Percentiles rank a stretch among this genome's conserved stretches.
Evolutionary conservation across 2,329 filamentous ascomycete genomes (phyloP).

Genomic region (Mollisia scopiformis): DNA sequence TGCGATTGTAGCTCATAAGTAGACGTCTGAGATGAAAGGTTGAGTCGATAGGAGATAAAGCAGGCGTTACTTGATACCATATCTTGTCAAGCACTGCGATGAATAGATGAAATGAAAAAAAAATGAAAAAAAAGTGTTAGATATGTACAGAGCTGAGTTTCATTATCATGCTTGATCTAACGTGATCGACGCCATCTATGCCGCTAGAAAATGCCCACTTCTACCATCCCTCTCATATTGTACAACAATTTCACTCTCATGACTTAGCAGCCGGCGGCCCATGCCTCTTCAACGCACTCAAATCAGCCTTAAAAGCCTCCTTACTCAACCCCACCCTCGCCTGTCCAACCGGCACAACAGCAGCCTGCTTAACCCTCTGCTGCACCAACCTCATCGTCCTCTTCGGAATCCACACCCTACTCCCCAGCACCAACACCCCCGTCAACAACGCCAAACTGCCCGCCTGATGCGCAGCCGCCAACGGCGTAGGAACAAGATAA

Average conservation of each 20-base stretch:
- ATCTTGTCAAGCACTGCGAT: background rate
- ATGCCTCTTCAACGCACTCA: conserved; percentile 10
- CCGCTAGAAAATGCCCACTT: background rate
- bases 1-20: conserved; percentile 8
- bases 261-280: conserved; percentile 1
- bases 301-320: conserved; percentile 9
- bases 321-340: conserved; percentile 1
- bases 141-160: conserved; percentile 12
- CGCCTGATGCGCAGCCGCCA: conserved; percentile 92
- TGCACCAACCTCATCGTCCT: conserved; percentile 64
- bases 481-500: conserved; percentile 87
- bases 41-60: background rate
- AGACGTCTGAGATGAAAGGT: background rate
- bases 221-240: background rate
- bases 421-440: conserved; percentile 78
- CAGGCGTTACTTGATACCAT: conserved; percentile 1
- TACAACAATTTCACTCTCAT: background rate
- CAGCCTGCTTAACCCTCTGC: conserved; percentile 26
- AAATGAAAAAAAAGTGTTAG: background rate
- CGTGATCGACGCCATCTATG: background rate
- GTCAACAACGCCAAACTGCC: conserved; percentile 85
- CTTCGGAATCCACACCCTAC: conserved; percentile 74
- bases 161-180: conserved; percentile 3
- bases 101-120: background rate
- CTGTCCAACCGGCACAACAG: conserved; percentile 6